Conservation (phyloP, 192 early-diverging fungal species). For the Diversispora epigaea region DNA sequence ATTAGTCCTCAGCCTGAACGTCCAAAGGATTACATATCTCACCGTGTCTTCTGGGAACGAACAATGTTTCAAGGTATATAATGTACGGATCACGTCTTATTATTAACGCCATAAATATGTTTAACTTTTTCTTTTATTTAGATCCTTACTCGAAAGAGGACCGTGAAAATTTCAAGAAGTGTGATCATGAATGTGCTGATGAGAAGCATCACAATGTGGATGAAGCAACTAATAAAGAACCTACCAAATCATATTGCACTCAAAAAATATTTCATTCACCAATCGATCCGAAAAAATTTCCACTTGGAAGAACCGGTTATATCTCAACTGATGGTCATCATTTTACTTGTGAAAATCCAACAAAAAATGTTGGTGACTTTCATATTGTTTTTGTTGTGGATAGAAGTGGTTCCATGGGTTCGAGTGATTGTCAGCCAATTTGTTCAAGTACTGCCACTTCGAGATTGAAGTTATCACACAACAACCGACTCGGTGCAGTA, state of each 20-base stretch:
- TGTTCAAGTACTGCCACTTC: too few relatives aligned
- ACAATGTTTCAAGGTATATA: conserved; percentile 27
- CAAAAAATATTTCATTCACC: conserved; percentile 18
- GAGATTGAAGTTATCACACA: not conserved
- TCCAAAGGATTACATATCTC: conserved; percentile 31
- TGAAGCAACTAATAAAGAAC: too few relatives aligned
- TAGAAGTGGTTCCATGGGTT: conserved; percentile 15
- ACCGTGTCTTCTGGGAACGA: conserved; percentile 28
- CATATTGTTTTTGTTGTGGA: conserved; percentile 34
- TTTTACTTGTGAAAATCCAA: conserved; percentile 32
- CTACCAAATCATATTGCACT: conserved; percentile 31
- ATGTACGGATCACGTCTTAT: not conserved
- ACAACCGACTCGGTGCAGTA: conserved; percentile 33
- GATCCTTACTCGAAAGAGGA: conserved; percentile 29
- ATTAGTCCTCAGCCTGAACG: not conserved
- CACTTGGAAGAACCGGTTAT: conserved; percentile 4
- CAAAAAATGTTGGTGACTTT: conserved; percentile 11
- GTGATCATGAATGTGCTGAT: conserved; percentile 27
- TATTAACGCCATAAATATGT: too few relatives aligned
- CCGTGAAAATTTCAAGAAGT: conserved; percentile 28
- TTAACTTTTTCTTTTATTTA: too few relatives aligned
- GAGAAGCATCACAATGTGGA: conserved; percentile 14
- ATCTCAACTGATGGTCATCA: conserved; percentile 33
- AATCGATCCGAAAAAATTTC: not conserved
- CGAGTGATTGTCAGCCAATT: conserved; percentile 2